Evolutionary conservation across 2,329 filamentous ascomycete genomes (phyloP), one percentile per base, ranked within the genome.

Genomic region (Stagonosporopsis cucurbitacearum): DNA sequence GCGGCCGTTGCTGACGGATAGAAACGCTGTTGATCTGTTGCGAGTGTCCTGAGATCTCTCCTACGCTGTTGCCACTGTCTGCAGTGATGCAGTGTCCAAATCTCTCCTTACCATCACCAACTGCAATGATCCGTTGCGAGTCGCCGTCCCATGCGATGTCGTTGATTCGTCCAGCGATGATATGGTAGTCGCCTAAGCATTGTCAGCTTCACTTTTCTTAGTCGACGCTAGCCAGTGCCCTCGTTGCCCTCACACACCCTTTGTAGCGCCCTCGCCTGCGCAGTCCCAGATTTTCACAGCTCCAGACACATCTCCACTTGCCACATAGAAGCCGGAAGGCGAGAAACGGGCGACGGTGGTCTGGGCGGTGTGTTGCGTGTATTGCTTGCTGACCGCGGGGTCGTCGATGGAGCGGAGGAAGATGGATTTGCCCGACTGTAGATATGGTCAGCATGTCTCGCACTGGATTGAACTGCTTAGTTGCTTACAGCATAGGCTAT

Each of bases 141-240:
- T 99, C 95, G 54, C 93, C 94, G 70, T 98, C 95, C 93, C 95
- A 99, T 1, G 92, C 94, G 63, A 99, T 86, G 75, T 99, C 95
- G 74, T 96, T 96, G 78, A 99, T 94, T 50, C 91, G 89, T 12
- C 95, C 95, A 30, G 91, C 92, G 70, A 98, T 93, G 77, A 98
- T 97, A 71, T 87, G 85, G 78, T 96, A 98, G 77, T 98, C 94
- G 64, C 93, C 83, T 83, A 59, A 15, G 40, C 32, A 32, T 39
- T n/a, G 61, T 72, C 61, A 73, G 69, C 64, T 59, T 67, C 58
- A 64, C 60, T 65, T 57, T 53, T 17, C 15, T 22, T 33, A 19
- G 35, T 19, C 19, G 28, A 23, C 22, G 46, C 36, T 36, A 26
- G 19, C 41, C 4, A 6, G 20, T 22, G 41, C 52, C 42, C 19